Base-by-base conservation (phyloP, 768 basidiomycete species). In the Mycena rosella region DNA sequence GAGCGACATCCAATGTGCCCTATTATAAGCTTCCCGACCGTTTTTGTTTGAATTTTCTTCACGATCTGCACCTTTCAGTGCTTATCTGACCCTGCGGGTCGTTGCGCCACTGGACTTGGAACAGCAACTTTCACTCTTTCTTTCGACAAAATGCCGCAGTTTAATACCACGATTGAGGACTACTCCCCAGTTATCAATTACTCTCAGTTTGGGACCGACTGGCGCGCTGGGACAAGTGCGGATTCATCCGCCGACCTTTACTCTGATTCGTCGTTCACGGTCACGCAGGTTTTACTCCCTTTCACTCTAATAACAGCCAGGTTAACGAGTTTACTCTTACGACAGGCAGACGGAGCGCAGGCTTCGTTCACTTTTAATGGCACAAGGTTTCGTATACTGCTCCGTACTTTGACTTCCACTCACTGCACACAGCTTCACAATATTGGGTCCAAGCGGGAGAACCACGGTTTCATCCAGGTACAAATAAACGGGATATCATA, bases 351-450 rank as follows among this genome's bases (percentile, higher is more conserved):
- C 18, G 75, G 74, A 8, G 77, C 78, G 1, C 58, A 71, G 3
- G 78, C 73, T 2, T 68, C 74, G 0, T 78, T 84, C 64, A 51
- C 42, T 27, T 85, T 84, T 74, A 81, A 82, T 54, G 84, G 83
- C 4, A 80, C 81, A 58, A n/a, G n/a, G n/a, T n/a, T n/a, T n/a
- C n/a, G n/a, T n/a, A n/a, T n/a, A n/a, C n/a, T n/a, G n/a, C n/a
- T n/a, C n/a, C n/a, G n/a, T n/a, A n/a, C n/a, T n/a, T n/a, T n/a
- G n/a, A n/a, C n/a, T n/a, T n/a, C n/a, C n/a, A n/a, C n/a, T n/a
- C n/a, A n/a, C n/a, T n/a, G n/a, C n/a, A n/a, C n/a, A n/a, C 7
- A 72, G 71, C 17, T 60, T 84, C 32, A 75, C 73, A 63, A 73
- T 22, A 83, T 78, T 45, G 84, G 84, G 6, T 76, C 83, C 2